Percentiles rank a stretch among this genome's conserved stretches.
These are phyloP conservation scores for Penicillium sclerotiorum DNA, from an alignment of 2,329 filamentous ascomycete genomes.

Conservation along the genomic window DNA sequence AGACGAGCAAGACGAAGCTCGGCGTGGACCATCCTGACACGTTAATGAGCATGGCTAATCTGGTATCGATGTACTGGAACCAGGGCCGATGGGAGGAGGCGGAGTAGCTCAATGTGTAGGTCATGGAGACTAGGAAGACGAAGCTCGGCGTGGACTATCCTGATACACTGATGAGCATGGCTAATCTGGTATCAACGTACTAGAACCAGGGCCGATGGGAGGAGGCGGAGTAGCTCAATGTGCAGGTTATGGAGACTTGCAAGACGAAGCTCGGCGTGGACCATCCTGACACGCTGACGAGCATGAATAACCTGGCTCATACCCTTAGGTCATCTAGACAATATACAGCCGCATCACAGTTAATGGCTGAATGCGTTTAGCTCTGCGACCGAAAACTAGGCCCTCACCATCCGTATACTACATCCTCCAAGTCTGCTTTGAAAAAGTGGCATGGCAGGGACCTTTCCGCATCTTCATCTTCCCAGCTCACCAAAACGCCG, in stretches of 20 bases:
- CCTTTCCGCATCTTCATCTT: not conserved
- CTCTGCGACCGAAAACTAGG: slow-evolving; percentile 1
- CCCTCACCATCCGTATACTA: not conserved
- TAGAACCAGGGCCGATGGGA: not conserved
- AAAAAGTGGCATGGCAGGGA: not conserved
- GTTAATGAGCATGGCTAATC: not conserved
- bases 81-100: not conserved
- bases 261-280: slow-evolving; percentile 4
- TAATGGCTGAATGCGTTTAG: not conserved
- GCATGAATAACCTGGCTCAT: not conserved
- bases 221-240: not conserved
- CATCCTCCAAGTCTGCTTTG: not conserved
- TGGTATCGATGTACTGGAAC: not conserved
- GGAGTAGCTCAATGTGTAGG: not conserved
- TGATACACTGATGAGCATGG: not conserved
- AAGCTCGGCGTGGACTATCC: slow-evolving; percentile 2
- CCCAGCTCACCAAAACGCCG: not conserved
- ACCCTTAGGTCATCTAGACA: not conserved
- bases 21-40: not conserved
- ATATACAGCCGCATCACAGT: not conserved
- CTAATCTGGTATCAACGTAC: not conserved
- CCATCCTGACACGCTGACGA: not conserved
- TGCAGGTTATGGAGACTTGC: not conserved
- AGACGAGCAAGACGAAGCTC: not conserved
- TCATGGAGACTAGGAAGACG: not conserved